Base-by-base conservation (phyloP, 2,329 filamentous ascomycete species). In the Penicillium vulpinum region DNA sequence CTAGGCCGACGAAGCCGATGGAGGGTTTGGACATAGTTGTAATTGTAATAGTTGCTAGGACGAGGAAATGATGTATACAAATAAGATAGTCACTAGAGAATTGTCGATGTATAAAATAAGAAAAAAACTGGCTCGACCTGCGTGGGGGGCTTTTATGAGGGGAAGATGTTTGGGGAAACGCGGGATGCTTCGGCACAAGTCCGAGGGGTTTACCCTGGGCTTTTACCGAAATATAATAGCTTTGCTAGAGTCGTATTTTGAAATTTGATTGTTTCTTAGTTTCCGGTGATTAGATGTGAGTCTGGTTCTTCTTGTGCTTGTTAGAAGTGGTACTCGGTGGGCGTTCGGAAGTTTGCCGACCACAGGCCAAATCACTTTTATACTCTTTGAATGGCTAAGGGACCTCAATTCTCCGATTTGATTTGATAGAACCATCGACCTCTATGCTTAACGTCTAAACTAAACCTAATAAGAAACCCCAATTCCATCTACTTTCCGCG, bases 1-100 rank as follows among this genome's bases (percentile, higher is more conserved):
- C 89, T 3, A 92, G 86, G 78, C 89, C 89, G 61, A 89, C 86
- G 74, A 91, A 90, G 62, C 85, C 83, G 52, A 89, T 77, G 51
- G 74, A 67, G 26, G 80, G 78, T 68, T 80, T 82, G 33, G 75
- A 75, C 63, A 77, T 75, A 6, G 24, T 28, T 49, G 35, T 28
- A 7, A 33, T 33, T n/a, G 28, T 29, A 10, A 10, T 29, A 11
- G n/a, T 8, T 43, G 18, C 45, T 26, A 6, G 16, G 3, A 24
- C 5, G 2, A 5, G 5, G 3, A 16, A 33, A 8, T 11, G 6
- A 18, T 43, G 28, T 35, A 26, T 51, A 26, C 3, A n/a, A 50
- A 10, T 13, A 8, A 21, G 13, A 21, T 33, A 9, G 15, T 3
- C 28, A 5, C 7, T 10, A 13, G 21, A 7, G n/a, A 26, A 35